Base-by-base conservation (phyloP, 352 stramenopile genomes). In the Peronospora destructor region DNA sequence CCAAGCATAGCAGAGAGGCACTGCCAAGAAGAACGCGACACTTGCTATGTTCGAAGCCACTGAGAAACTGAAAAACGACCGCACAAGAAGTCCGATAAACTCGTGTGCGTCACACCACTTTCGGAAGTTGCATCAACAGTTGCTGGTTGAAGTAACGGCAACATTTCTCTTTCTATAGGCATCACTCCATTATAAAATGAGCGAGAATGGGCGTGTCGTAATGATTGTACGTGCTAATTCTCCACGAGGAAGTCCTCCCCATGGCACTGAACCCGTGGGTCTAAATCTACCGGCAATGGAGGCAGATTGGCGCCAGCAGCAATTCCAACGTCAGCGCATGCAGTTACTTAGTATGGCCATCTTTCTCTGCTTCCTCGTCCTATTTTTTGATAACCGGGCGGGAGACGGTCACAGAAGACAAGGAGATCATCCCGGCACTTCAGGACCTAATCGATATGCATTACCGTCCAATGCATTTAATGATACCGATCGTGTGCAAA, bases 281-380 rank as follows among this genome's bases (percentile, higher is more conserved):
- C 36, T 86, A 11, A 87, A 81, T 48, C 64, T 84, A 29, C 71
- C 69, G 5, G 62, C 66, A 11, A 85, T 90, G 68, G 78, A 90
- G 60, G 76, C 70, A 21, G 78, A 90, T 47, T 90, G 76, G 76
- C 64, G 78, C 13, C 76, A 90, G 67, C 78, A 90, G 68, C 78
- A 90, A 62, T 87, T 91, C 64, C 81, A 91, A 61, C 71, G 81
- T n/a, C 76, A 88, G 66, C 81, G 81, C 45, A 87, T 91, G 76
- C 81, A 91, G 69, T 72, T 91, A 30, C 72, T 91, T 6, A 89
- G 77, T 45, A 91, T 88, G 74, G 79, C 81, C 30, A 91, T 91
- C 41, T 91, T 91, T 40, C 64, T 91, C 19, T 91, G 81, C 62
- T 91, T 91, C 55, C 81, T 91, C 64, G 76, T 91, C 41, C 62